Evolutionary conservation across 225 moss, liverwort and hornwort genomes (phyloP).

Genomic region (Climacium dendroides): DNA sequence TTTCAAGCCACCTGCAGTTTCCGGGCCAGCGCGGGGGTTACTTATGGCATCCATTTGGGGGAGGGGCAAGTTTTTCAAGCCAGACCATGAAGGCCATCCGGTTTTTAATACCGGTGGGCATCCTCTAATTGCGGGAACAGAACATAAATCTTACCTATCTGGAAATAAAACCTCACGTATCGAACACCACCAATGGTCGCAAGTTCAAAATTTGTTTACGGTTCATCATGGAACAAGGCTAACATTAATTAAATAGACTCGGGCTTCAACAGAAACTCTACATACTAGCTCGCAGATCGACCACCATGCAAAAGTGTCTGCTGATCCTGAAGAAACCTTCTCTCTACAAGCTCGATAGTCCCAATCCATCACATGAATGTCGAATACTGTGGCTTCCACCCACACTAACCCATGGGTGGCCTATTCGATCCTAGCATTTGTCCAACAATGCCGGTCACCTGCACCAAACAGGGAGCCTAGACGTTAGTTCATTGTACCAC

Average conservation of each 20-base stretch:
- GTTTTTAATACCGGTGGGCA: no score
- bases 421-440: slow-evolving; percentile 78
- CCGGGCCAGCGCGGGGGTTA: no score
- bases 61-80: no score
- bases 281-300: neutral
- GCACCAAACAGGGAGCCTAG: neutral
- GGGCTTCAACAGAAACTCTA: neutral
- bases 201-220: neutral
- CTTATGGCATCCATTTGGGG: no score
- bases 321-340: neutral
- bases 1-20: no score
- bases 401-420: slow-evolving; percentile 29
- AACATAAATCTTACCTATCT: neutral
- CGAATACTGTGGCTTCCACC: neutral
- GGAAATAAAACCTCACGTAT: neutral
- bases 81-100: no score
- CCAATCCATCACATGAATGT: neutral
- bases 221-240: neutral
- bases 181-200: neutral
- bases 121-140: neutral
- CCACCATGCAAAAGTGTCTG: neutral
- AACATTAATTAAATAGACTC: neutral
- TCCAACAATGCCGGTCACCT: slow-evolving; percentile 89
- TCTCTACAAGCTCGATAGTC: neutral
- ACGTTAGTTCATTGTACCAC: neutral